phyloP scores from a whole-genome alignment of 768 basidiomycete genomes.

The Dentipellis fragilis region DNA sequence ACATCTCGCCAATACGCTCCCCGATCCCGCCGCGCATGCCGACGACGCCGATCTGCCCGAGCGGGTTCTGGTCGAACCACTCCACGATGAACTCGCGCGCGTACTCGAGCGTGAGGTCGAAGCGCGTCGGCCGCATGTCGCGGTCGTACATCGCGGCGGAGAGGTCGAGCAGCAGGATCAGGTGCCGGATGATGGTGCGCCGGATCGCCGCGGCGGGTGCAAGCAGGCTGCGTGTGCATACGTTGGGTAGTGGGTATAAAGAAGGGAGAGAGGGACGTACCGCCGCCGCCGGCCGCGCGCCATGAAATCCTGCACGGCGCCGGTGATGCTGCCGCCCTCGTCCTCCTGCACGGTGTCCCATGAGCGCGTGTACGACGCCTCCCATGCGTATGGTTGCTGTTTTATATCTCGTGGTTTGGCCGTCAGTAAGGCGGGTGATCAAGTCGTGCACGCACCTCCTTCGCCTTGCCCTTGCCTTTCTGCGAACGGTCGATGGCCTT shows the following conservation, averaged over 20 bases:
- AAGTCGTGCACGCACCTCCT: constrained; percentile 9
- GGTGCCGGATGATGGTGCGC: constrained; percentile 91
- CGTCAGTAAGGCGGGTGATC: not conserved
- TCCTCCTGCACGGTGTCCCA: constrained; percentile 99
- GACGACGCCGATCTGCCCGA: constrained; percentile 93
- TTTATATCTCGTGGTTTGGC: not conserved
- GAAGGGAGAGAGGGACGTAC: constrained; percentile 30
- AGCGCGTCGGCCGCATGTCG: constrained; percentile 91
- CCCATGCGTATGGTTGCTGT: constrained; percentile 92
- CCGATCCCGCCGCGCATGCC: constrained; percentile 88
- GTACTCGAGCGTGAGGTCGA: constrained; percentile 85
- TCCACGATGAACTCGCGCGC: constrained; percentile 86
- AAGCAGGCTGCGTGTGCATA: constrained; percentile 41
- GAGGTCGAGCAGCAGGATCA: constrained; percentile 86
- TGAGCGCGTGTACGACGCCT: constrained; percentile 85
- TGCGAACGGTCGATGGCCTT: constrained; percentile 2
- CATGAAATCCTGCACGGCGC: constrained; percentile 83
- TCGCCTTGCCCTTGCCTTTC: constrained; percentile 22
- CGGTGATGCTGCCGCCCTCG: constrained; percentile 82
- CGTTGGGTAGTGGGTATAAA: not conserved
- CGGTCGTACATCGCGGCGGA: constrained; percentile 90
- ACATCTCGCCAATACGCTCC: constrained; percentile 86
- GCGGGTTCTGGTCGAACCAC: constrained; percentile 99
- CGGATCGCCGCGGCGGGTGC: constrained; percentile 83
- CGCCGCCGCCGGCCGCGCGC: constrained; percentile 78